Base-by-base conservation (phyloP, 306 rosid species). In the Citrullus amarus region DNA sequence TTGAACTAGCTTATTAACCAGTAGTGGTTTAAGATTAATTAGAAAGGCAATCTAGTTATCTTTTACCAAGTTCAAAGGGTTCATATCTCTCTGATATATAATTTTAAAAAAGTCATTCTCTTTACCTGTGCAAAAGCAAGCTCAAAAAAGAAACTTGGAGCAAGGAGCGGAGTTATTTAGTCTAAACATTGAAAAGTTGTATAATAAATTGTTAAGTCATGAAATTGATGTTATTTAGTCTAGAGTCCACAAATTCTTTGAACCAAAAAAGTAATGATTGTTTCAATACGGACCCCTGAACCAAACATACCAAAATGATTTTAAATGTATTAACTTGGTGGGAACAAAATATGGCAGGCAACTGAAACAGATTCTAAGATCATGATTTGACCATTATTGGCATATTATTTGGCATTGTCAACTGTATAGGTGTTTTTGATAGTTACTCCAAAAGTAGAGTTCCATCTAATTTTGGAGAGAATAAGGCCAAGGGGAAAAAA, bases 371-470 rank as follows among this genome's bases (percentile, higher is more conserved):
- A 71, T 71, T 54, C 20, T 9, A 59, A 77, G 39, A 60, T 44
- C n/a, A 43, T 77, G 80, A 44, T 72, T 20, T 72, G 77, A 72
- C 77, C 43, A 72, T 72, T 72, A 50, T 53, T 51, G 48, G 28
- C 38, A 74, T 74, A 74, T 30, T 74, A 55, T 77, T 56, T 41
- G 79, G 53, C 25, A 59, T 58, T 1, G 55, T 59, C 80, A 60
- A 77, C 72, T 46, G 9, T 77, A 15, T 50, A 54, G 20, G 3
- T 77, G 38, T 77, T 25, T 25, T 25, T 25, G 28, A 25, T 25
- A 25, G 59, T 43, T 60, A 60, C 72, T 77, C 58, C 25, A 70
- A 44, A 43, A 68, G 34, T 9, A 55, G 4, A 13, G 6, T 6
- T 8, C 51, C 54, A 44, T 14, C 62, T 15, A 16, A 15, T 46